Evolutionary conservation across 2,329 filamentous ascomycete species (phyloP), one percentile per base, ranked within the genome.

Genomic region (Periconia sp.): DNA sequence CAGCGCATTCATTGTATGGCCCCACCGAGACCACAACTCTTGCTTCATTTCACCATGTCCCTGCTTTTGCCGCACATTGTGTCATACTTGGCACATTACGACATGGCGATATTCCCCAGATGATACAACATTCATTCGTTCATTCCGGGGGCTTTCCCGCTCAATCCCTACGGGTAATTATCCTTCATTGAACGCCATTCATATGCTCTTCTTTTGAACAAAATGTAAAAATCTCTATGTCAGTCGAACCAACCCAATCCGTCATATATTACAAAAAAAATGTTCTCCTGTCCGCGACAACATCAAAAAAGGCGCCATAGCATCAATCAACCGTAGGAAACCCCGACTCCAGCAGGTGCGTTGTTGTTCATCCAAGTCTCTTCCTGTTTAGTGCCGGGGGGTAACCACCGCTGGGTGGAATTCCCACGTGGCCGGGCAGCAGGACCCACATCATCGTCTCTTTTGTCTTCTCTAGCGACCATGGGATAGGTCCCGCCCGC

Each of bases 341-440:
- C 65, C 37, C 62, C 66, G 47, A 70, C 61, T 30, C 58, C 60
- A n/a, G 56, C 56, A 31, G 58, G 45, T 42, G 57, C 61, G 6
- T 63, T 61, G 47, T 62, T 64, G 37, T 62, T 62, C 1, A 63
- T 62, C 92, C 92, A 96, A 2, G 90, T 96, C 48, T 91, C 89
- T 71, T 96, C 90, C 71, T 93, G 89, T 68, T 85, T 92, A 1
- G 91, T 96, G 8, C 91, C 90, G 0, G 88, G 87, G 17, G 33
- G 33, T 54, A 95, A 76, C 85, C 90, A 93, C 20, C 74, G 69
- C 52, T 66, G 71, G 50, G 74, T 78, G 41, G 69, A 63, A 31
- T n/a, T 30, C 41, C 71, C 73, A 45, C 75, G 72, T 35, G 76
- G 65, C 53, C 75, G 71, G 33, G 33, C 33, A 30, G 70, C 67